phyloP scores from a whole-genome alignment of 169 alveolate genomes.

The Eimeria necatrix region DNA sequence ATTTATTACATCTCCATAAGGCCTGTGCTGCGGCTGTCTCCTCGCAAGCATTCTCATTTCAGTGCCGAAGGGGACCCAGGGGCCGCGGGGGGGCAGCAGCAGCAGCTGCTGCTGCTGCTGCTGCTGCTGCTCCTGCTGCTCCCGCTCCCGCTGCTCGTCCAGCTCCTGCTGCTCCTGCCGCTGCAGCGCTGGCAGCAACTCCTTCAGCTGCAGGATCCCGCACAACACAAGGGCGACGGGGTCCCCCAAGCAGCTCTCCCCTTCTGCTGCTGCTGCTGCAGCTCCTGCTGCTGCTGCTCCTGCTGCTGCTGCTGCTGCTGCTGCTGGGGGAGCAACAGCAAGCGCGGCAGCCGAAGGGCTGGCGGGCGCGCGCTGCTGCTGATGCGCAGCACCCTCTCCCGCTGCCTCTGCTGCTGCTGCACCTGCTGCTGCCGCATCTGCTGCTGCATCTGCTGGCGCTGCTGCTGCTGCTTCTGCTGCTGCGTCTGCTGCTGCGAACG shows the following conservation, averaged over 20 bases:
- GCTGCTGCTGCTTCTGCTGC: not conserved
- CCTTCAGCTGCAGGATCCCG: not conserved
- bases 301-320: not conserved
- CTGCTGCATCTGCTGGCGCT: too few species aligned
- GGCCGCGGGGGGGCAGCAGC: constrained; percentile 13
- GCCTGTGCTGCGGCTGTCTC: not conserved
- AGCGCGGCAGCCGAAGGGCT: too few species aligned
- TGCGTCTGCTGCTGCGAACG: not conserved
- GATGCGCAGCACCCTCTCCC: not conserved
- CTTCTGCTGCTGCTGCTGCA: not conserved
- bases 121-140: not conserved
- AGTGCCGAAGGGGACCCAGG: too few species aligned
- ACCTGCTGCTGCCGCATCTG: too few species aligned
- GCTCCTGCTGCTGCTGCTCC: not conserved
- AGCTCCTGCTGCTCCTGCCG: not conserved
- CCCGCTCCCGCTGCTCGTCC: not conserved
- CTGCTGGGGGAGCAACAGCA: too few species aligned
- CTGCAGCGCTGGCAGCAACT: constrained; percentile 11
- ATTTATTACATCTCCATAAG: not conserved
- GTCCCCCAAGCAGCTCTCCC: too few species aligned
- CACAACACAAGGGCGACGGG: not conserved
- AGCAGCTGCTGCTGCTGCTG: not conserved
- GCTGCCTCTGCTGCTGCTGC: not conserved
- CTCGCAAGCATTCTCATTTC: too few species aligned
- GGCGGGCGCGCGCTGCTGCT: too few species aligned